phyloP scores from a whole-genome alignment of 2,329 filamentous ascomycete species.

The Colletotrichum shisoi region DNA sequence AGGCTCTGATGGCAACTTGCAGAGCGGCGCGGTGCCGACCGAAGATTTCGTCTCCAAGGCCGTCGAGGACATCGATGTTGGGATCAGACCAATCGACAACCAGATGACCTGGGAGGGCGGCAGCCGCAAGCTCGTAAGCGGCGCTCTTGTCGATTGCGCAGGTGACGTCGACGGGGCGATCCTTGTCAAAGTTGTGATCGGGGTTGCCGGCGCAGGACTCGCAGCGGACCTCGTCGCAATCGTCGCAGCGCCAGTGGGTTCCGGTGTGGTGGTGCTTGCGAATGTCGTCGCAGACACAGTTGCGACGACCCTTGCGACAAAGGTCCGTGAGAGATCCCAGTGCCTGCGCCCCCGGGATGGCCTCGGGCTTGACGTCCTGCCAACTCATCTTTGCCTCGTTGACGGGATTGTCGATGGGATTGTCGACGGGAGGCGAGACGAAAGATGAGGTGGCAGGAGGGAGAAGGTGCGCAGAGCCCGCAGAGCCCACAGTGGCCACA shows the following conservation, averaged over 20 bases:
- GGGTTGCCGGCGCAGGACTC: constrained; percentile 52
- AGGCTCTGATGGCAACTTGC: constrained; percentile 4
- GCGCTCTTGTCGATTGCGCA: background rate
- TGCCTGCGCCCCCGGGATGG: background rate
- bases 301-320: constrained; percentile 42
- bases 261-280: constrained; percentile 45
- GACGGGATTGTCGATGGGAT: background rate
- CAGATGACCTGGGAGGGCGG: constrained; percentile 15
- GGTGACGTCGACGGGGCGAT: constrained; percentile 12
- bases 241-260: constrained; percentile 43
- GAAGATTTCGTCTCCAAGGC: background rate
- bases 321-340: constrained; percentile 36
- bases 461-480: background rate
- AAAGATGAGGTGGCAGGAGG: background rate
- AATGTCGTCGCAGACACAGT: constrained; percentile 49
- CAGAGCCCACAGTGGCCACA: too few relatives aligned
- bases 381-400: constrained; percentile 1
- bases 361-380: background rate
- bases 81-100: background rate
- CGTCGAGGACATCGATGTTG: background rate
- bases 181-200: constrained; percentile 44
- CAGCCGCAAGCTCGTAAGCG: constrained; percentile 8
- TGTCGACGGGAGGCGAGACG: background rate
- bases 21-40: constrained; percentile 12
- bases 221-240: constrained; percentile 51